Conservation (phyloP, 192 early-diverging fungal species). For the Gonapodya prolifera region DNA sequence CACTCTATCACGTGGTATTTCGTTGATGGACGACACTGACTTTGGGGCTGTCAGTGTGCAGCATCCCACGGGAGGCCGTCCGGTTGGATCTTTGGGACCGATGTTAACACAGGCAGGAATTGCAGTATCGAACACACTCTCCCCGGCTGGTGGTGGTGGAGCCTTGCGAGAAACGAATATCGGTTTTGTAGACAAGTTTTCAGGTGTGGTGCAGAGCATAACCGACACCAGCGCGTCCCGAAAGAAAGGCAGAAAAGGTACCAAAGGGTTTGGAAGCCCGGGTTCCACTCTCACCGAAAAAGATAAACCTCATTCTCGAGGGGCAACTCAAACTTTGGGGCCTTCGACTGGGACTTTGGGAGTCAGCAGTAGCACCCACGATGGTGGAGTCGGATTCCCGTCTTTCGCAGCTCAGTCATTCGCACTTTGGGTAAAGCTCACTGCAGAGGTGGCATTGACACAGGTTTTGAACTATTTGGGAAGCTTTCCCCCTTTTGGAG, state of each 20-base stretch:
- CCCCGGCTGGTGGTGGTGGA: background rate
- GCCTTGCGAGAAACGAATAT: background rate
- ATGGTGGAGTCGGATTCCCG: conserved; percentile 30
- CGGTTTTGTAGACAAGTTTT: background rate
- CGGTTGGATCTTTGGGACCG: background rate
- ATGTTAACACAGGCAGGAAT: background rate
- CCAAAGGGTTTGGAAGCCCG: background rate
- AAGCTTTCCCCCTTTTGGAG: conserved; percentile 52
- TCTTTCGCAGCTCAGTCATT: conserved; percentile 36
- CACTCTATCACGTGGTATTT: conserved; percentile 56
- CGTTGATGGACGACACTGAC: conserved; percentile 29
- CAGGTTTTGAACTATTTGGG: conserved; percentile 58
- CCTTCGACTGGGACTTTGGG: background rate
- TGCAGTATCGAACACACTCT: background rate
- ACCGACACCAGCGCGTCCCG: background rate
- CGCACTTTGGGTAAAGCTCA: conserved; percentile 48
- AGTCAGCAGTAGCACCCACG: conserved; percentile 20
- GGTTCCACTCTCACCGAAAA: background rate
- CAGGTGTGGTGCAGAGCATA: background rate
- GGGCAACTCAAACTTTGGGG: background rate
- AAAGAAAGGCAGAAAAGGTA: background rate
- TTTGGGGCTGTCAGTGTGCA: background rate
- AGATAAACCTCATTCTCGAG: background rate
- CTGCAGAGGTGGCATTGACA: conserved; percentile 60
- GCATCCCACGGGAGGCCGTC: background rate